phyloP scores from a whole-genome alignment of 2,329 filamentous ascomycete species.

The Xylariaceae sp. region DNA sequence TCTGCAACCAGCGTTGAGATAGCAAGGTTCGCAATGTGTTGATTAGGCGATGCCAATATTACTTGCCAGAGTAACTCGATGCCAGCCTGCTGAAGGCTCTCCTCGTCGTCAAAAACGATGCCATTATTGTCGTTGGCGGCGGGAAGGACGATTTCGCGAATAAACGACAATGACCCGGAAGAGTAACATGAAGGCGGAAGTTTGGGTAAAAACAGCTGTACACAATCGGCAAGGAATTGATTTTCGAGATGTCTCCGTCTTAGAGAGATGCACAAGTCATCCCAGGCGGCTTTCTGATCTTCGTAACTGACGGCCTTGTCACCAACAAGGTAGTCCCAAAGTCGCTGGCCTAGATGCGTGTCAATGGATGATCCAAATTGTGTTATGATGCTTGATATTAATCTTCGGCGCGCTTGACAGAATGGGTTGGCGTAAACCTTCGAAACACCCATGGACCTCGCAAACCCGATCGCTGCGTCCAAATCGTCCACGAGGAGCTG shows the following conservation, averaged over 20 bases:
- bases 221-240: constrained; percentile 49
- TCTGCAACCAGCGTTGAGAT: constrained; percentile 64
- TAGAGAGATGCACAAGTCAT: constrained; percentile 50
- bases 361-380: constrained; percentile 58
- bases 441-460: constrained; percentile 38
- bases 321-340: constrained; percentile 73
- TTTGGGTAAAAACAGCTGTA: constrained; percentile 50
- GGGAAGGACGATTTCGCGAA: constrained; percentile 46
- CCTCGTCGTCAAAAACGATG: constrained; percentile 46
- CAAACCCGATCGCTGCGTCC: constrained; percentile 45
- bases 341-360: constrained; percentile 51
- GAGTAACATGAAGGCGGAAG: constrained; percentile 56
- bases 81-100: constrained; percentile 47
- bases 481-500: constrained; percentile 60
- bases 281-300: constrained; percentile 65
- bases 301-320: constrained; percentile 51
- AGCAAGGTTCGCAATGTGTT: constrained; percentile 60
- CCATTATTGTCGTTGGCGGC: constrained; percentile 41
- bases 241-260: constrained; percentile 44
- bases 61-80: constrained; percentile 79
- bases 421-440: constrained; percentile 42
- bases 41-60: constrained; percentile 61
- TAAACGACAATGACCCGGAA: constrained; percentile 56
- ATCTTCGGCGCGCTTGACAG: constrained; percentile 51
- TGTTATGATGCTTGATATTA: constrained; percentile 53